These are phyloP conservation scores for Aspergillus oerlinghausenensis DNA, from an alignment of 2,329 filamentous ascomycete genomes.

Conservation along the genomic window DNA sequence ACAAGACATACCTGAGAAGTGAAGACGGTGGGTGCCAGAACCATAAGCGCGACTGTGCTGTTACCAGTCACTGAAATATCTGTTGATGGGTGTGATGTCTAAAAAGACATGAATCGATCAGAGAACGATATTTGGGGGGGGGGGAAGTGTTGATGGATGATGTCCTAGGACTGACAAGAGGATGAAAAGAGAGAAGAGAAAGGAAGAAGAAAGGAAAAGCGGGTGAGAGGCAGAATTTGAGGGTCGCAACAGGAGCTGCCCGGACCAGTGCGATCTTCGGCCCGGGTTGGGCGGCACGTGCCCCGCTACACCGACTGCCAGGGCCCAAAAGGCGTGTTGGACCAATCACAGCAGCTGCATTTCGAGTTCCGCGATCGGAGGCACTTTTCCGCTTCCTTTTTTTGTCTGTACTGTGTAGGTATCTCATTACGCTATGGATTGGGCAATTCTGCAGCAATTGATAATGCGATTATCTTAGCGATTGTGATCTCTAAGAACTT, in stretches of 20 bases:
- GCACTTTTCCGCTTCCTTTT: background rate
- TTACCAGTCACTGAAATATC: conserved; percentile 29
- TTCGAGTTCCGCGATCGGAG: conserved; percentile 16
- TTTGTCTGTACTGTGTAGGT: background rate
- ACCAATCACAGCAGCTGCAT: conserved; percentile 23
- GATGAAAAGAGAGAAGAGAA: conserved; percentile 10
- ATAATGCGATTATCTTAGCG: background rate
- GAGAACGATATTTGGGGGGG: conserved; percentile 1
- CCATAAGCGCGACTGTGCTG: conserved; percentile 66
- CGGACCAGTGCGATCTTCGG: conserved; percentile 15
- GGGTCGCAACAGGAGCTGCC: background rate
- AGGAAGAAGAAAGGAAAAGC: conserved; percentile 6
- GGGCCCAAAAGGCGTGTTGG: background rate
- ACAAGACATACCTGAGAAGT: conserved; percentile 69
- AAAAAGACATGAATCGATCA: conserved; percentile 24
- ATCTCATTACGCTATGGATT: background rate
- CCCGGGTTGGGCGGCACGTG: conserved; percentile 25
- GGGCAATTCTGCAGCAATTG: background rate
- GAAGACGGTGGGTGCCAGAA: conserved; percentile 77
- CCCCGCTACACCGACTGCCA: conserved; percentile 22
- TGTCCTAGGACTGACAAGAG: background rate
- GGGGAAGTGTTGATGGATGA: conserved; percentile 3
- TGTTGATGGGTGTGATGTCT: conserved; percentile 11
- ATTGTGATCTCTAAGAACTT: background rate
- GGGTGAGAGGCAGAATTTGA: conserved; percentile 5